Percentiles rank a stretch among this genome's conserved stretches.
phyloP scores from a whole-genome alignment of 441 rosid species.

The Adansonia madagascariensis region DNA sequence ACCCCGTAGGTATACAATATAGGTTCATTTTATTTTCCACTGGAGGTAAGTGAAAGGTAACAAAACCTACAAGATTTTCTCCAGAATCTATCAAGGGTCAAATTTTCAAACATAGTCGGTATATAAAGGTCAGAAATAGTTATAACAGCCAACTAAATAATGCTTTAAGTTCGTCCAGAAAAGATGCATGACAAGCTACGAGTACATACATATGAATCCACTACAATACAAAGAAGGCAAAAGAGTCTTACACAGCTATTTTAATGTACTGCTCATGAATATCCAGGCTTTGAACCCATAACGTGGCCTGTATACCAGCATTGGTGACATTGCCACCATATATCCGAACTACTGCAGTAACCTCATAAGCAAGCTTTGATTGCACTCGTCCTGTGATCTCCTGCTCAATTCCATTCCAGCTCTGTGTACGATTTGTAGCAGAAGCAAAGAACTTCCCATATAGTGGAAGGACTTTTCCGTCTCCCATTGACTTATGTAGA shows the following conservation, averaged over 20 bases:
- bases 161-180: not conserved
- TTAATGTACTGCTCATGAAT: conserved; percentile 75
- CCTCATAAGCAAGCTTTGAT: conserved; percentile 72
- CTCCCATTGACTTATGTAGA: conserved; percentile 74
- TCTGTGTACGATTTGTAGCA: conserved; percentile 60
- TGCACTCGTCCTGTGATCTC: conserved; percentile 76
- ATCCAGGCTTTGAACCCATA: conserved; percentile 74
- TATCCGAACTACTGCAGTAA: conserved; percentile 70
- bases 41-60: not conserved
- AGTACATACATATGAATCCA: not conserved
- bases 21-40: not conserved
- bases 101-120: not conserved
- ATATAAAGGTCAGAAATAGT: not conserved
- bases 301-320: conserved; percentile 60
- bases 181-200: not conserved
- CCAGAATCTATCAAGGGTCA: not conserved
- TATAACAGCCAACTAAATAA: not conserved
- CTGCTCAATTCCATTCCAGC: conserved; percentile 78
- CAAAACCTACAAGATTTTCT: not conserved
- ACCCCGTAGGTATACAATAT: not conserved
- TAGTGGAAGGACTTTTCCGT: conserved; percentile 69
- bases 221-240: not conserved
- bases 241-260: conserved; percentile 63
- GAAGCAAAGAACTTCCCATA: conserved; percentile 62
- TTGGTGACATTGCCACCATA: conserved; percentile 54